Percentiles rank a stretch among this genome's conserved stretches.
Conservation (phyloP, 305 asterid species). For the Plantago rigida region DNA sequence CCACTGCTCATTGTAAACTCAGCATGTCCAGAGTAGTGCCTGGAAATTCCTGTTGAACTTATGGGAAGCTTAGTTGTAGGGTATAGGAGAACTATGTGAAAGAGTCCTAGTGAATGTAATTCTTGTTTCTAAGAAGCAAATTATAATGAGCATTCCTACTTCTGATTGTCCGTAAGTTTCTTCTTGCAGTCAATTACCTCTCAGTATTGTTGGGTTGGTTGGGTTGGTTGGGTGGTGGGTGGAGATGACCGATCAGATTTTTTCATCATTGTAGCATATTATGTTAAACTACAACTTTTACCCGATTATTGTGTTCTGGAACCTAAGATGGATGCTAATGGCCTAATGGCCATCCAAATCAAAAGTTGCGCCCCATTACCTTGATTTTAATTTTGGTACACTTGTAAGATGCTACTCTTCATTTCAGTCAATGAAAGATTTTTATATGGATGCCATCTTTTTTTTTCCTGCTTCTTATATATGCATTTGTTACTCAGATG, state of each 20-base stretch:
- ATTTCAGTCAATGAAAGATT: neutral
- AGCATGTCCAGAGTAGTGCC: neutral
- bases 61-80: slow-evolving; percentile 1
- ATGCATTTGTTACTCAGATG: slow-evolving; percentile 40
- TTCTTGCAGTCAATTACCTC: no score
- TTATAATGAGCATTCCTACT: no score
- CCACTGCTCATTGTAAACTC: neutral
- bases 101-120: neutral
- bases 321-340: slow-evolving; percentile 5
- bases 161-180: no score
- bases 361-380: neutral
- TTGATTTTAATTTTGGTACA: slow-evolving; percentile 1
- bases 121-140: no score
- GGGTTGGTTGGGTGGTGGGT: no score
- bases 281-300: neutral
- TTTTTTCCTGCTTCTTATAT: slow-evolving; percentile 9
- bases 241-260: no score
- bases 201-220: no score
- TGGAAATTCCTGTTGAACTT: neutral
- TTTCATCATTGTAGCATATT: neutral
- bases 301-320: neutral
- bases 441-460: neutral
- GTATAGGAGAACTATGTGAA: neutral
- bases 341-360: slow-evolving; percentile 4
- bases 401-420: no score